phyloP scores from a whole-genome alignment of 306 rosid genomes.

The Luffa acutangula region DNA sequence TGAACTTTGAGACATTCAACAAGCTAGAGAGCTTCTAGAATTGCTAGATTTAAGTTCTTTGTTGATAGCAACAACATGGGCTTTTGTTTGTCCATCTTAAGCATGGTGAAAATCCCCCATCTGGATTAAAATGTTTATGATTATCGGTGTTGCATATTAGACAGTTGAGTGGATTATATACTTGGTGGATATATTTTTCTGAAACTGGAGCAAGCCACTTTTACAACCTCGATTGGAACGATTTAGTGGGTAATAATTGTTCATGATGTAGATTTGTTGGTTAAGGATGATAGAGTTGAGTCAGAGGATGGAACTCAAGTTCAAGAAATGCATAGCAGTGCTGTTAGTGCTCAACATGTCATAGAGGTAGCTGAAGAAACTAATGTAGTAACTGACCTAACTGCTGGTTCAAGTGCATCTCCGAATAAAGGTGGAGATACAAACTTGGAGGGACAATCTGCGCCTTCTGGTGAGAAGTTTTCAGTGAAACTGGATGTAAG shows the following conservation, averaged over 20 bases:
- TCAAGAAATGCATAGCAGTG: constrained; percentile 27
- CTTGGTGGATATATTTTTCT: background rate
- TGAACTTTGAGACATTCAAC: background rate
- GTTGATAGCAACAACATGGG: background rate
- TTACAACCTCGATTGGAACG: background rate
- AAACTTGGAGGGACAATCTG: constrained; percentile 33
- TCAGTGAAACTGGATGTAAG: constrained; percentile 58
- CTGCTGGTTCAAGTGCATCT: constrained; percentile 20
- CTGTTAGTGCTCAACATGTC: constrained; percentile 21
- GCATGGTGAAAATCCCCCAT: background rate
- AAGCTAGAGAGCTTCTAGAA: background rate
- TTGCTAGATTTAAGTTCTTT: background rate
- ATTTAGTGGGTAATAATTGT: background rate
- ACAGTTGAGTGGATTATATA: background rate
- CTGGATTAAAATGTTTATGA: background rate
- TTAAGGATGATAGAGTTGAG: constrained; percentile 21
- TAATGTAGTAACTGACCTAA: constrained; percentile 26
- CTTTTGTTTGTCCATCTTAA: background rate
- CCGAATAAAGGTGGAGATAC: constrained; percentile 16
- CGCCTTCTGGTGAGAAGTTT: constrained; percentile 33
- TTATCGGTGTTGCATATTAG: background rate
- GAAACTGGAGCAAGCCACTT: background rate
- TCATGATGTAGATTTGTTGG: constrained; percentile 16
- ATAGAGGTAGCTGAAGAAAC: constrained; percentile 20
- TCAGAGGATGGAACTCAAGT: constrained; percentile 24